Evolutionary conservation across 495 filamentous ascomycete genomes (phyloP), one percentile per base, ranked within the genome.

Genomic region (Talaromyces stipitatus): DNA sequence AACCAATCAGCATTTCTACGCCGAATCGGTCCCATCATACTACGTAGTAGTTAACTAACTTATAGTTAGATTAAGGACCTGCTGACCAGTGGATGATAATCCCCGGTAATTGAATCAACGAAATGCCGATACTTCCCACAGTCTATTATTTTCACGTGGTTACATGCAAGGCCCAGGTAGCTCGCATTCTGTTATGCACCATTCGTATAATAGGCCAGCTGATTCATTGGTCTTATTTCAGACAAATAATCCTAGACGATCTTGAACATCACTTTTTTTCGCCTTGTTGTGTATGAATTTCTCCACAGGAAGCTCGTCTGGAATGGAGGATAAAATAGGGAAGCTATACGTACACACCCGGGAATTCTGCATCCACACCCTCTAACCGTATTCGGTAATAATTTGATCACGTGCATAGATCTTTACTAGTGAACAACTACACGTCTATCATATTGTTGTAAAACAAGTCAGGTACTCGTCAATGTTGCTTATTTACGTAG

Each of bases 91-190:
- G 41, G 41, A 46, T 46, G 41, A 46, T 46, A 46, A 46, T 46
- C 41, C 8, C 41, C 41, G 41, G 41, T 46, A 46, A 46, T 7
- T 23, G 8, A 46, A 46, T 1, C 41, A 46, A 46, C 41, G 10
- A 46, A 46, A 46, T 46, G 41, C 41, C 41, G 41, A 46, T 46
- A 46, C 41, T 46, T 46, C 41, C 41, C 41, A 46, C 41, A 46
- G n/a, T 46, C 11, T 46, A 46, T 46, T 46, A 46, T 46, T 46
- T 46, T 46, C 8, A 46, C 41, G 41, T 46, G n/a, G 41, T 46
- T 46, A 46, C 41, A 46, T 46, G 41, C 41, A 46, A 46, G 41
- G 11, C 10, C 5, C 41, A 20, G 10, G 41, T 46, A 46, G 2
- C 41, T 46, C 41, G 1, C 8, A 46, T 7, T 22, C 41, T 46